A percentile compares a stretch with the other conserved stretches of the same genome.
Evolutionary conservation across 768 basidiomycete genomes (phyloP).

Genomic region (Tulasnella sp.): DNA sequence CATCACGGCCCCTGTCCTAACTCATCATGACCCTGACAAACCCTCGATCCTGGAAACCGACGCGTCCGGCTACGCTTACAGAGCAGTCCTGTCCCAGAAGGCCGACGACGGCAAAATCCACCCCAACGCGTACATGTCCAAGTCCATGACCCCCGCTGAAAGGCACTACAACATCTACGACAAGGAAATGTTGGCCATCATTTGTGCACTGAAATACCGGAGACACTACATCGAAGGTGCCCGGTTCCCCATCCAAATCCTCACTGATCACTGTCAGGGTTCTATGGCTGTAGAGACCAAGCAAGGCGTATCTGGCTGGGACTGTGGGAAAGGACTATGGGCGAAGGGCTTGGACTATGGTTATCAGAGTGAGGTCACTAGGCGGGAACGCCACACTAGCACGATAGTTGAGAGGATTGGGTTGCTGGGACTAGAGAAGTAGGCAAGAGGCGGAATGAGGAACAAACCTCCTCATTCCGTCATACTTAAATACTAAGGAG

Average conservation of each 20-base stretch:
- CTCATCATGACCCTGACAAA: neutral
- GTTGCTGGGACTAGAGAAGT: too few relatives aligned
- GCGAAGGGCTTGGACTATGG: too few relatives aligned
- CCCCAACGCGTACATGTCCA: slow-evolving; percentile 5
- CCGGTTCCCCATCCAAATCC: slow-evolving; percentile 35
- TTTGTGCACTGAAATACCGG: slow-evolving; percentile 30
- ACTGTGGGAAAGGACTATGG: too few relatives aligned
- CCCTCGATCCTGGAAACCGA: neutral
- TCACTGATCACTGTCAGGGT: slow-evolving; percentile 42
- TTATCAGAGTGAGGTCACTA: too few relatives aligned
- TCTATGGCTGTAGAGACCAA: too few relatives aligned
- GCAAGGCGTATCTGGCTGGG: too few relatives aligned
- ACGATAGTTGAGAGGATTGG: too few relatives aligned
- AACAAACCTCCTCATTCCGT: too few relatives aligned
- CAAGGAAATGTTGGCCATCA: neutral
- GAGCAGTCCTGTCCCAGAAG: neutral
- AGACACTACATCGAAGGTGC: slow-evolving; percentile 39
- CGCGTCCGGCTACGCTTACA: neutral
- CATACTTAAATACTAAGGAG: too few relatives aligned
- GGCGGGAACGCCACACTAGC: too few relatives aligned
- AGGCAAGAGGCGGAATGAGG: too few relatives aligned
- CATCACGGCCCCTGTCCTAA: neutral
- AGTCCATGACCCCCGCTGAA: slow-evolving; percentile 9
- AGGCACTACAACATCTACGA: too few relatives aligned
- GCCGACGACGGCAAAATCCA: neutral